Evolutionary conservation across 1,139 yeast genomes (phyloP).

Genomic region (Nakaseomyces glabratus): DNA sequence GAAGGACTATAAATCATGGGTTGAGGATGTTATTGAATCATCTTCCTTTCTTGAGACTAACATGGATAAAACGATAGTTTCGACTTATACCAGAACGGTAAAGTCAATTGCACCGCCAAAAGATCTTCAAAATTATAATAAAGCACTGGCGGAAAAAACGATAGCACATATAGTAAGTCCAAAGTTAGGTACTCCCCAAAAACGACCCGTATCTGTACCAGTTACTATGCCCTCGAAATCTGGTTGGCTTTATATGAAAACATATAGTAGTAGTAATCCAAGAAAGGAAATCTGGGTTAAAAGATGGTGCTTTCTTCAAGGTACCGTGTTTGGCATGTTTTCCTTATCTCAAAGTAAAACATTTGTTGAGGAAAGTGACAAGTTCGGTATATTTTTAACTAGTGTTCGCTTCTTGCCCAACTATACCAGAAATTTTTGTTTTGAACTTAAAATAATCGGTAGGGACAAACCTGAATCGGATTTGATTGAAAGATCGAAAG

Average conservation of each 20-base stretch:
- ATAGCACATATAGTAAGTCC: slow-evolving; percentile 13
- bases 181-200: slow-evolving; percentile 5
- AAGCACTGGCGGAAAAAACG: slow-evolving; percentile 25
- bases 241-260: slow-evolving; percentile 81
- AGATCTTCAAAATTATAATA: slow-evolving; percentile 47
- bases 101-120: slow-evolving; percentile 50
- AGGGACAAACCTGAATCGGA: slow-evolving; percentile 9
- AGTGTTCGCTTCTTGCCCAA: slow-evolving; percentile 51
- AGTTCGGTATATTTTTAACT: slow-evolving; percentile 68
- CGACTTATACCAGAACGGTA: slow-evolving; percentile 52
- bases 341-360: slow-evolving; percentile 58
- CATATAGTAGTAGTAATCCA: slow-evolving; percentile 44
- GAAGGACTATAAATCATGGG: slow-evolving; percentile 31
- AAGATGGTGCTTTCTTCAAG: slow-evolving; percentile 80
- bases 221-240: slow-evolving; percentile 40
- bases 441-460: slow-evolving; percentile 67
- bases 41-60: slow-evolving; percentile 39
- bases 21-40: slow-evolving; percentile 29
- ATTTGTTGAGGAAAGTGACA: slow-evolving; percentile 84
- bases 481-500: slow-evolving; percentile 12
- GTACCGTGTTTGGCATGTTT: slow-evolving; percentile 77
- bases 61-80: slow-evolving; percentile 47
- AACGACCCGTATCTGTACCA: slow-evolving; percentile 7
- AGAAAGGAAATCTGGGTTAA: slow-evolving; percentile 68
- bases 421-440: slow-evolving; percentile 76